phyloP scores from a whole-genome alignment of 2,329 filamentous ascomycete genomes.

The Phaeomoniella chlamydospora region DNA sequence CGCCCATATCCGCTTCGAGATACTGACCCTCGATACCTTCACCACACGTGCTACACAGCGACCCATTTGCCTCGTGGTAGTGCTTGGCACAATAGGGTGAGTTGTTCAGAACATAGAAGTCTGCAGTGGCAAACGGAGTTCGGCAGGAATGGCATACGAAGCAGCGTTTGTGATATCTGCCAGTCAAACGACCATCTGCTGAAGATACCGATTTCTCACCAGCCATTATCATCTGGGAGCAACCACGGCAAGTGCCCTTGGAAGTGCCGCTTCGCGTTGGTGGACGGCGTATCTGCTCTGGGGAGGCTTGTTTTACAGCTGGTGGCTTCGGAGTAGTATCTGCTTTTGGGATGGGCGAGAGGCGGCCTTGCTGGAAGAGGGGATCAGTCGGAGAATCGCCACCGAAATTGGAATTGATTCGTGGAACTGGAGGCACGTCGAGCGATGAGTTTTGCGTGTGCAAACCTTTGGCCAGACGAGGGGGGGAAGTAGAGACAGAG shows the following conservation, averaged over 20 bases:
- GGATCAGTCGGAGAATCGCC: conserved; percentile 35
- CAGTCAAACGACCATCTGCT: conserved; percentile 79
- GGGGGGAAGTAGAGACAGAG: conserved; percentile 32
- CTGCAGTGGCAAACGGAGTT: conserved; percentile 67
- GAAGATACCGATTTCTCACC: conserved; percentile 71
- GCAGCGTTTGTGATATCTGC: conserved; percentile 87
- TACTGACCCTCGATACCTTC: conserved; percentile 88
- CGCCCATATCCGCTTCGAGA: conserved; percentile 56
- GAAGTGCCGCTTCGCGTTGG: conserved; percentile 24
- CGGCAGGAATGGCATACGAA: conserved; percentile 82
- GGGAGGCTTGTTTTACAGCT: conserved; percentile 12
- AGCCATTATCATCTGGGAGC: conserved; percentile 61
- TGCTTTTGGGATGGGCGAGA: conserved; percentile 16
- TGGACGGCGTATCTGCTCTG: conserved; percentile 24
- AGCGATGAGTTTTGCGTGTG: background rate
- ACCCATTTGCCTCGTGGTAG: conserved; percentile 84
- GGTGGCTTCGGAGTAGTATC: conserved; percentile 3
- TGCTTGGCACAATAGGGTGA: conserved; percentile 81
- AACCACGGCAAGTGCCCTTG: conserved; percentile 73
- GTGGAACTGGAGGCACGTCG: conserved; percentile 5
- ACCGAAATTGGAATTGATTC: conserved; percentile 1
- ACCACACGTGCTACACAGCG: conserved; percentile 66
- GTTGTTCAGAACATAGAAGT: conserved; percentile 85
- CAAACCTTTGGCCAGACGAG: background rate
- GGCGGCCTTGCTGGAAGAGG: conserved; percentile 23